Percentiles rank a stretch among this genome's conserved stretches.
Evolutionary conservation across 1,139 yeast genomes (phyloP).

Genomic region (Saccharomyces hybrid): DNA sequence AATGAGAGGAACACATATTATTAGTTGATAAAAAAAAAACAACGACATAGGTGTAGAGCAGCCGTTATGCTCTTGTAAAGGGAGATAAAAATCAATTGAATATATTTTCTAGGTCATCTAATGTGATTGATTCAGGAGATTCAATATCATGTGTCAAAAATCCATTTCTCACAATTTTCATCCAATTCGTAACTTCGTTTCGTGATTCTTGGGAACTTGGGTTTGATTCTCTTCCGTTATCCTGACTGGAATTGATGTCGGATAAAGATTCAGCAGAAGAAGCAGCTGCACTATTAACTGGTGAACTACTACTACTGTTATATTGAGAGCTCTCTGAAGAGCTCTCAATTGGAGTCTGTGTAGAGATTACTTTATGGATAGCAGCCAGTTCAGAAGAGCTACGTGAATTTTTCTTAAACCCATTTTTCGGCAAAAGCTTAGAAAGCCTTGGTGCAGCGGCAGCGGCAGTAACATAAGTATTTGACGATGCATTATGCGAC

Average conservation of each 20-base stretch:
- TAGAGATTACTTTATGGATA: conserved; percentile 59
- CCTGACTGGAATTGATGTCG: neutral
- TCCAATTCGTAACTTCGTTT: conserved; percentile 36
- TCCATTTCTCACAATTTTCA: conserved; percentile 63
- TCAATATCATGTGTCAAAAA: conserved; percentile 68
- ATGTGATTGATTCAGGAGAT: conserved; percentile 65
- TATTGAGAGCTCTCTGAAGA: conserved; percentile 16
- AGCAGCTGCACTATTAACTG: conserved; percentile 15
- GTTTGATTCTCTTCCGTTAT: neutral
- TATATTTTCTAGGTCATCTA: conserved; percentile 64
- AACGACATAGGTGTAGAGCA: neutral
- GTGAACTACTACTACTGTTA: neutral
- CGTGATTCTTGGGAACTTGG: conserved; percentile 23
- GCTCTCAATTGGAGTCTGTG: conserved; percentile 33
- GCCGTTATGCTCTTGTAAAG: neutral
- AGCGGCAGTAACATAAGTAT: conserved; percentile 51
- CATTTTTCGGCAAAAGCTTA: conserved; percentile 39
- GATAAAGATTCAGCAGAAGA: conserved; percentile 8
- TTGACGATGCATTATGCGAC: neutral
- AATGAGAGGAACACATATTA: neutral
- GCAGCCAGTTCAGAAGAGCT: conserved; percentile 70
- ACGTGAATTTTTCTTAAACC: conserved; percentile 22
- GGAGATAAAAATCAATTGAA: conserved; percentile 35
- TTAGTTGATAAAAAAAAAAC: neutral
- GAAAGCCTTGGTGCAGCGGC: conserved; percentile 80